These are phyloP conservation scores for Xylariaceae sp. DNA, from an alignment of 2,329 filamentous ascomycete genomes.

Conservation along the genomic window DNA sequence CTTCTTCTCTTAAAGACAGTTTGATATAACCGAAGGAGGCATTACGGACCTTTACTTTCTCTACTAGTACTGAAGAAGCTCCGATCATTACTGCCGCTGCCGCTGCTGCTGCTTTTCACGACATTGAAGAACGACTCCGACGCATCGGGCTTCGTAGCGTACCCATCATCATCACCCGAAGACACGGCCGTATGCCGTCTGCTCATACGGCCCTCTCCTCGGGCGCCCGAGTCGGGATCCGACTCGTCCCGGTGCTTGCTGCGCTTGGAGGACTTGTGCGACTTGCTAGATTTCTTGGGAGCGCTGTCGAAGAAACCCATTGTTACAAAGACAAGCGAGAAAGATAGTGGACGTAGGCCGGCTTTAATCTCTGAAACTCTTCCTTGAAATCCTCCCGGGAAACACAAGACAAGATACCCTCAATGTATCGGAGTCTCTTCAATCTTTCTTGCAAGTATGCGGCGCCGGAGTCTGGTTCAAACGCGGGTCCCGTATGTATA, in stretches of 20 bases:
- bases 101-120: not conserved
- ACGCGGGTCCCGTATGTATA: too few relatives aligned
- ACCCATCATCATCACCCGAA: not conserved
- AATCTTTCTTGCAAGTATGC: too few relatives aligned
- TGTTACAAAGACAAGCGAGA: not conserved
- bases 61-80: slow-evolving; percentile 32
- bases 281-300: not conserved
- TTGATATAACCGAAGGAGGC: too few relatives aligned
- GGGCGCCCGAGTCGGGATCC: not conserved
- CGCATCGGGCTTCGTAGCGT: not conserved
- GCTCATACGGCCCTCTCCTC: not conserved
- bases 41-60: not conserved
- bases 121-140: not conserved
- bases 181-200: not conserved
- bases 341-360: too few relatives aligned
- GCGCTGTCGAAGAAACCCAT: not conserved
- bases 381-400: too few relatives aligned
- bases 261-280: not conserved
- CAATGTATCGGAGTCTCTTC: too few relatives aligned
- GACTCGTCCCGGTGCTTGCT: not conserved
- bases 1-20: not conserved
- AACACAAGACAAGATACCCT: too few relatives aligned
- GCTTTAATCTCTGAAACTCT: too few relatives aligned
- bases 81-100: slow-evolving; percentile 1
- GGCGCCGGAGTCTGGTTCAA: too few relatives aligned